Percentiles rank a stretch among this genome's conserved stretches.
Evolutionary conservation across 352 stramenopile genomes (phyloP).

Genomic region (Phytophthora hibernalis): DNA sequence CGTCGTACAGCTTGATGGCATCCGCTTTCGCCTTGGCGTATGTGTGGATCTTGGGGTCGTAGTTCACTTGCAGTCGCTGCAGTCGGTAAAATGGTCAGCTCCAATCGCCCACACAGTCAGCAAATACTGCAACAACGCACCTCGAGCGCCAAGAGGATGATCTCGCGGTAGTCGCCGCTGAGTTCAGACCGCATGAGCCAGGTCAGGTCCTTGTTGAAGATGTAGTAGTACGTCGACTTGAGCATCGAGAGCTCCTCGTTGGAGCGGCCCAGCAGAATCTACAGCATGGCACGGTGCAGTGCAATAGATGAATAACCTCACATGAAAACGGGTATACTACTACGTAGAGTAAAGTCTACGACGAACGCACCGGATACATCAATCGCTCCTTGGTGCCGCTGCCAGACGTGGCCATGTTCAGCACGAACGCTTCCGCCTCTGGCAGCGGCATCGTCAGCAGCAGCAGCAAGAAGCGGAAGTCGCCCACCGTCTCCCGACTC

Average conservation of each 20-base stretch:
- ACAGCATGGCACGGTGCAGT: not conserved
- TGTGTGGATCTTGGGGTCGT: slow-evolving; percentile 66
- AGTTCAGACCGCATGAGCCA: slow-evolving; percentile 72
- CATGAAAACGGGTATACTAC: not conserved
- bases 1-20: slow-evolving; percentile 72
- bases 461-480: slow-evolving; percentile 75
- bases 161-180: slow-evolving; percentile 72
- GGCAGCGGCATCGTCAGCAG: slow-evolving; percentile 68
- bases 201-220: slow-evolving; percentile 76
- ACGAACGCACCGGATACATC: slow-evolving; percentile 66
- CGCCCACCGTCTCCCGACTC: slow-evolving; percentile 66
- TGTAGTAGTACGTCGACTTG: slow-evolving; percentile 79
- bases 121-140: slow-evolving; percentile 22
- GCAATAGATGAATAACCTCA: not conserved
- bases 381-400: slow-evolving; percentile 67
- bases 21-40: slow-evolving; percentile 58
- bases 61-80: slow-evolving; percentile 47
- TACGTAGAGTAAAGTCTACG: no score
- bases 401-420: slow-evolving; percentile 62
- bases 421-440: slow-evolving; percentile 72
- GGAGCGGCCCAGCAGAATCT: slow-evolving; percentile 77
- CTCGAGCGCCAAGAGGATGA: slow-evolving; percentile 70
- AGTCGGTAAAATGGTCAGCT: not conserved
- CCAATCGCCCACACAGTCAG: not conserved
- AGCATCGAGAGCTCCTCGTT: slow-evolving; percentile 79